These are phyloP conservation scores for Leishmania lainsoni DNA, from an alignment of 208 protist species.

Conservation along the genomic window DNA sequence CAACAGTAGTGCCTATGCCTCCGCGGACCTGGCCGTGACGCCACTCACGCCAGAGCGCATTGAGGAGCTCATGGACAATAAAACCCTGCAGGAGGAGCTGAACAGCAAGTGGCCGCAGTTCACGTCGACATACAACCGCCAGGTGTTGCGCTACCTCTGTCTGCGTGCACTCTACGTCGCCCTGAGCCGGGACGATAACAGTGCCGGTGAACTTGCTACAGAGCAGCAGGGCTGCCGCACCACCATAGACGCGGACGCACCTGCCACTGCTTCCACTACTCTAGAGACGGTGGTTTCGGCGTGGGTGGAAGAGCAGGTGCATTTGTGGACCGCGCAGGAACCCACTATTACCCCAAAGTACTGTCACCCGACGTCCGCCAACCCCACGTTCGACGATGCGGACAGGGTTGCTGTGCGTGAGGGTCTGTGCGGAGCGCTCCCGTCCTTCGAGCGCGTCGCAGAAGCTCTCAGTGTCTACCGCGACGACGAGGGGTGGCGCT, in stretches of 20 bases:
- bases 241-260: background rate
- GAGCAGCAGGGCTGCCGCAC: background rate
- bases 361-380: background rate
- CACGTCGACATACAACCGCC: constrained; percentile 24
- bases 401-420: constrained; percentile 8
- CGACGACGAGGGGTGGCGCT: constrained; percentile 24
- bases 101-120: constrained; percentile 27
- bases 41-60: constrained; percentile 23
- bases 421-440: constrained; percentile 17
- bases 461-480: constrained; percentile 10
- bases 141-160: constrained; percentile 29
- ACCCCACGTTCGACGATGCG: background rate
- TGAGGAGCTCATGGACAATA: constrained; percentile 26
- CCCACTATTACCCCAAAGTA: background rate
- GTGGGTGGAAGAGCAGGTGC: constrained; percentile 25
- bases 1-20: background rate
- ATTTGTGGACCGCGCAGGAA: constrained; percentile 12
- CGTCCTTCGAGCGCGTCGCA: constrained; percentile 13
- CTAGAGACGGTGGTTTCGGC: constrained; percentile 16
- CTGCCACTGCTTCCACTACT: background rate
- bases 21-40: background rate
- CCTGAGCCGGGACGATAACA: background rate
- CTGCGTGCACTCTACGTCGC: constrained; percentile 21
- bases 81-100: constrained; percentile 27
- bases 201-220: background rate